Evolutionary conservation across 306 rosid genomes (phyloP).

Genomic region (Cicer cuneatum): DNA sequence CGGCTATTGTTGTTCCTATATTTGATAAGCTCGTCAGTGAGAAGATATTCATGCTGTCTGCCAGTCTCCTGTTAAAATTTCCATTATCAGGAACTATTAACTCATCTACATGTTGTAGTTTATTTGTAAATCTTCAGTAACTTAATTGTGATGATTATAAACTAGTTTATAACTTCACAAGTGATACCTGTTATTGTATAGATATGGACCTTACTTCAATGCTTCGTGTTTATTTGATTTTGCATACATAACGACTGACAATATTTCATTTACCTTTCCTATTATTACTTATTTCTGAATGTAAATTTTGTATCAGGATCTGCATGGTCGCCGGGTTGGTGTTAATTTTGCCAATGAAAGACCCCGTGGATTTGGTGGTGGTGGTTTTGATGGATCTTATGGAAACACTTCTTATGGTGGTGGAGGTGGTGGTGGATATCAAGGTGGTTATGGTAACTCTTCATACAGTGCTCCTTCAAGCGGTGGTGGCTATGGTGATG

Average conservation of each 20-base stretch:
- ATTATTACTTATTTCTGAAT: background rate
- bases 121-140: background rate
- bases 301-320: conserved; percentile 60
- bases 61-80: conserved; percentile 8
- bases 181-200: background rate
- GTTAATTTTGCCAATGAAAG: conserved; percentile 85
- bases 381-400: conserved; percentile 51
- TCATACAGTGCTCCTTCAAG: conserved; percentile 24
- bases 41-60: conserved; percentile 1
- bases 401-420: conserved; percentile 32
- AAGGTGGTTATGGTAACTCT: conserved; percentile 43
- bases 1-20: conserved; percentile 23
- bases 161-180: background rate
- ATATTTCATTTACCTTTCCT: background rate
- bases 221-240: background rate
- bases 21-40: conserved; percentile 13
- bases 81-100: conserved; percentile 5
- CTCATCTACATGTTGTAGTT: background rate
- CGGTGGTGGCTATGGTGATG: conserved; percentile 28
- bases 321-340: conserved; percentile 81
- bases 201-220: background rate
- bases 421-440: conserved; percentile 38
- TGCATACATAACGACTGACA: conserved; percentile 7
- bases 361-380: conserved; percentile 56
- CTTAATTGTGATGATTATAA: conserved; percentile 10